Base-by-base conservation (phyloP, 2,329 filamentous ascomycete species). In the Fusarium annulatum region DNA sequence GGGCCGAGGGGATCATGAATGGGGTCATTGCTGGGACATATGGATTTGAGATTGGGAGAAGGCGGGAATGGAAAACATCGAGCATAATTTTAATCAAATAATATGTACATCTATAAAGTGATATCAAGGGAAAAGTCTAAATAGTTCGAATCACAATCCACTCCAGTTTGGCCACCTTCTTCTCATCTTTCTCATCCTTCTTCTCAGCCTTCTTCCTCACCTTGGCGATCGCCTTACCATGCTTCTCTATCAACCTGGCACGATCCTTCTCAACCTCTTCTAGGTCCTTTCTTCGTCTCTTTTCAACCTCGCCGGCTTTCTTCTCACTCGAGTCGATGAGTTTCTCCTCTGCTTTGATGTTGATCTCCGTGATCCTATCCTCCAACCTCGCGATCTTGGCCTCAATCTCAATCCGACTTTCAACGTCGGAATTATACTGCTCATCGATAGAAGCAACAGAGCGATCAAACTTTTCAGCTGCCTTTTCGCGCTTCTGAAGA, bases 41-140 rank as follows among this genome's bases (percentile, higher is more conserved):
- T 51, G 67, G 67, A 1, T 71, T 71, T 33, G 67, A 70, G 53
- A 71, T 70, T 12, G 67, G 67, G 14, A 69, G 67, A 26, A 41
- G 42, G n/a, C 48, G 67, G 2, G 52, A 56, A 16, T 45, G 68
- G 23, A 69, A 51, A 7, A 10, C 34, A 5, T 46, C 42, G 5
- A 68, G 14, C 6, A 2, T 36, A 12, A 36, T 63, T n/a, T 7
- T 36, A 3, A 15, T 46, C 8, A 64, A 38, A 7, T 51, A 23
- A 28, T 15, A 34, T 10, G 9, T 33, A 23, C 5, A 10, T 21
- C 23, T 67, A 53, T 39, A 9, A 6, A 9, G 0, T 1, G 11
- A 6, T 9, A 21, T 10, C 6, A 9, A 26, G 9, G 7, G 3
- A 19, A 10, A 2, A 42, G 0, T 42, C 49, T 23, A 61, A 5